Percentiles rank a stretch among this genome's conserved stretches.
Evolutionary conservation across 2,329 filamentous ascomycete genomes (phyloP).

Genomic region (Coniochaeta pulveracea): DNA sequence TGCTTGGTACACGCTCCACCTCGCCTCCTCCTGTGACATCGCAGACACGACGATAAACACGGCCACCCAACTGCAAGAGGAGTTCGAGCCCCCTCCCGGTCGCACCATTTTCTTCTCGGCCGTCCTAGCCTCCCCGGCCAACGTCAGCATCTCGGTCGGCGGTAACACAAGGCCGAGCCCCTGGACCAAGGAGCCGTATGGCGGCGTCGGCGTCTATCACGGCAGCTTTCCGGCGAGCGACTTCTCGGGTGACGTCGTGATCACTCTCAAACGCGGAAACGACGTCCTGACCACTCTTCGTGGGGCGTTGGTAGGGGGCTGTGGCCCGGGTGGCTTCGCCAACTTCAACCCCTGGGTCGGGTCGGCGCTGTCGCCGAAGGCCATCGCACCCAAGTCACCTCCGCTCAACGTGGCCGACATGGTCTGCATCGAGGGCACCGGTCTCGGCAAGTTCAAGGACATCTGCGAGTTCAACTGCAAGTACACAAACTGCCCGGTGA

Average conservation of each 20-base stretch:
- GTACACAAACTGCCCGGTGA: conserved; percentile 16
- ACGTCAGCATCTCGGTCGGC: not conserved
- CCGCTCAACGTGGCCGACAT: not conserved
- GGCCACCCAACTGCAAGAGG: conserved; percentile 14
- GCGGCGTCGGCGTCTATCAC: not conserved
- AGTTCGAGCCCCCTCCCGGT: conserved; percentile 10
- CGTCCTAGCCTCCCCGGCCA: not conserved
- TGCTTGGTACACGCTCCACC: conserved; percentile 16
- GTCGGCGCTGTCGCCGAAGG: not conserved
- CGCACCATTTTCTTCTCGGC: not conserved
- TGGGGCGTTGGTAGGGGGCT: not conserved
- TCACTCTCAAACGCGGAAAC: not conserved
- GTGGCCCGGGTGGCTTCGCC: not conserved
- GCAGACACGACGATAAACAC: conserved; percentile 18
- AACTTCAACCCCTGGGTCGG: not conserved
- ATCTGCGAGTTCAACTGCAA: conserved; percentile 17
- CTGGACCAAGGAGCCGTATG: too few species aligned
- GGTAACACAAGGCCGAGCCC: not conserved
- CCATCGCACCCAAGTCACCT: not conserved
- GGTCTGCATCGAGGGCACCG: not conserved
- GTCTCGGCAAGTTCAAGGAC: conserved; percentile 15
- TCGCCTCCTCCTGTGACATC: conserved; percentile 10
- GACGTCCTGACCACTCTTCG: not conserved
- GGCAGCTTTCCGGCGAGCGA: not conserved
- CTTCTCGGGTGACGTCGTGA: not conserved